These are phyloP conservation scores for Ilyonectria destructans DNA, from an alignment of 2,329 filamentous ascomycete genomes.

Conservation along the genomic window DNA sequence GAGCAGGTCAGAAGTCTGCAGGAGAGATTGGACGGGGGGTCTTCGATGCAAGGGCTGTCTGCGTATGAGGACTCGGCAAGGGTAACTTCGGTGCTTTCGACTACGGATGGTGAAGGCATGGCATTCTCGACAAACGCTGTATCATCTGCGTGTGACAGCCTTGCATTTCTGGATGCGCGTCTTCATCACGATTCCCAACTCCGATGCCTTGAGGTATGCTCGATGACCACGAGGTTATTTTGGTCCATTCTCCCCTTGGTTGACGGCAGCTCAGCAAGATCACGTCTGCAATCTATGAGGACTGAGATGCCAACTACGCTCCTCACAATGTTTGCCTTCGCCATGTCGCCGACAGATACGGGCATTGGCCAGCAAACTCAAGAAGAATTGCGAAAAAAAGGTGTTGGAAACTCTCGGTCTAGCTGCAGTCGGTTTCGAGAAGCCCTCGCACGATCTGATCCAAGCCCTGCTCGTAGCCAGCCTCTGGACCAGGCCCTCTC, in stretches of 20 bases:
- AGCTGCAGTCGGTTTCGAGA: conserved; percentile 28
- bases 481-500: conserved; percentile 31
- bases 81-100: conserved; percentile 30
- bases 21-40: conserved; percentile 15
- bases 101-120: conserved; percentile 3
- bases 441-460: conserved; percentile 31
- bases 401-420: conserved; percentile 29
- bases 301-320: conserved; percentile 23
- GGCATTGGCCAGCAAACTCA: conserved; percentile 21
- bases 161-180: conserved; percentile 27
- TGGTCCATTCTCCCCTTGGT: conserved; percentile 27
- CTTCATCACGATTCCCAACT: conserved; percentile 31
- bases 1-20: conserved; percentile 34
- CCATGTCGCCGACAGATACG: background rate
- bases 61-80: conserved; percentile 26
- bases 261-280: conserved; percentile 1
- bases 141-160: conserved; percentile 3
- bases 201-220: conserved; percentile 3
- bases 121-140: background rate
- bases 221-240: background rate
- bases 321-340: conserved; percentile 26
- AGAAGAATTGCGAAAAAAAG: conserved; percentile 24
- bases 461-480: conserved; percentile 28
- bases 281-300: conserved; percentile 27
- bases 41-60: conserved; percentile 22